Base-by-base conservation (phyloP, 1,284 basidiomycete genomes). In the Ustilago cynodontis region DNA sequence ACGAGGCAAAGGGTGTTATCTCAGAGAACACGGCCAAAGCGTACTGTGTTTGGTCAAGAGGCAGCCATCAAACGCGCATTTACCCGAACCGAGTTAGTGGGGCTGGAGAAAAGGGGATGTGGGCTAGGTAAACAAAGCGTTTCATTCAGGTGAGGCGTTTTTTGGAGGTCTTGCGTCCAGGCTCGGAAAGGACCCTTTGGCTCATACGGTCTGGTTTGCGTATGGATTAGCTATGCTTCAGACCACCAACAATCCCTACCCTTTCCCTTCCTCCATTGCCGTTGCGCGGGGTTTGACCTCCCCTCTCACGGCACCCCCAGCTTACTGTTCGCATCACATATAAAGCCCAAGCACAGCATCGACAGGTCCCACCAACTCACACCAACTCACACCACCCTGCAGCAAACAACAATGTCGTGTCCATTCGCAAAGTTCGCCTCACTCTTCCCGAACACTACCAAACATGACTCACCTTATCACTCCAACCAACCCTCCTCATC, bases 401-500 rank as follows among this genome's bases (percentile, higher is more conserved):
- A 37, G 8, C 3, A 3, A 16, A 14, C 35, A 58, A 22, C 29
- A n/a, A 78, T 78, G 77, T 41, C 61, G 3, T 79, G 77, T 24
- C 77, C 77, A 22, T 79, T 79, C 43, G 77, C 73, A 10, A 69
- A 70, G 49, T 63, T 79, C 47, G 69, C 69, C 29, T 41, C 18
- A 6, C 49, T 68, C 20, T 45, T 76, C 8, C 67, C 71, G 0
- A 13, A 41, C 41, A 22, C 35, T 49, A 26, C 47, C 22, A 49
- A 49, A 28, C 6, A 24, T 7, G 47, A 49, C 28, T 49, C 26
- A 6, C 20, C 41, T 11, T 43, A 43, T 49, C 47, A 49, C 24
- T 26, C 22, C 47, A 5, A 0, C 47, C 45, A 49, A 14, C 22
- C 28, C 29, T 16, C 45, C 20, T 10, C 35, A 22, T 53, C 43